Evolutionary conservation across 139 green algal species (phyloP), one percentile per base, ranked within the genome.

Genomic region (Chlamydomonas sp.): DNA sequence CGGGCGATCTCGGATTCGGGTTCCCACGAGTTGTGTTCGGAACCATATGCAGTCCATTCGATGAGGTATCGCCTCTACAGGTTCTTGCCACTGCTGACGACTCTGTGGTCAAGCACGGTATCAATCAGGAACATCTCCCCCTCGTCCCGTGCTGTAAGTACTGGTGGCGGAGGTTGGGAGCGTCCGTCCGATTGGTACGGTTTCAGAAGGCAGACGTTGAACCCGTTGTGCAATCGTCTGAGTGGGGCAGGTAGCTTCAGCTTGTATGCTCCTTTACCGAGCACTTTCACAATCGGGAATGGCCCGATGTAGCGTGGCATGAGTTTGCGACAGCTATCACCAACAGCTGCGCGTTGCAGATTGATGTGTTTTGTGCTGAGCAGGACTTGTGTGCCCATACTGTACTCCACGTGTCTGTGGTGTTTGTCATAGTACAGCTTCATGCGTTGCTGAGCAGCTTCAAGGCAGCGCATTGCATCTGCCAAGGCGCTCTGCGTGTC

Each of bases 231-330:
- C 10, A 79, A 63, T 2, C 47, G 62, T 54, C 50, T 57, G 24
- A 50, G 31, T 8, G 20, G 6, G 26, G 67, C 13, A 63, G 61
- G 61, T 5, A 69, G 31, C 10, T 29, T 65, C 26, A 85, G 35
- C 22, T 75, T 28, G 10, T 73, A 75, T 0, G 67, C 33, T 37
- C 62, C 71, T 3, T 50, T 48, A 30, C 49, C 57, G 16, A 82
- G 35, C 35, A 59, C 30, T 24, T 75, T 29, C 6, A 24, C 47
- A n/a, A 82, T 36, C 8, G 60, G n/a, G 65, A 79, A 86, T 5
- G 80, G 76, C 5, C 80, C 76, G 69, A 81, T 54, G 10, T n/a
- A 85, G 6, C 67, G 66, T 3, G 80, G 71, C 13, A 73, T 8
- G 1, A 85, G 64, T 69, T 85, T 85, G 20, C 31, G 13, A 13